Evolutionary conservation across 495 filamentous ascomycete genomes (phyloP).

Genomic region (Parathielavia appendiculata): DNA sequence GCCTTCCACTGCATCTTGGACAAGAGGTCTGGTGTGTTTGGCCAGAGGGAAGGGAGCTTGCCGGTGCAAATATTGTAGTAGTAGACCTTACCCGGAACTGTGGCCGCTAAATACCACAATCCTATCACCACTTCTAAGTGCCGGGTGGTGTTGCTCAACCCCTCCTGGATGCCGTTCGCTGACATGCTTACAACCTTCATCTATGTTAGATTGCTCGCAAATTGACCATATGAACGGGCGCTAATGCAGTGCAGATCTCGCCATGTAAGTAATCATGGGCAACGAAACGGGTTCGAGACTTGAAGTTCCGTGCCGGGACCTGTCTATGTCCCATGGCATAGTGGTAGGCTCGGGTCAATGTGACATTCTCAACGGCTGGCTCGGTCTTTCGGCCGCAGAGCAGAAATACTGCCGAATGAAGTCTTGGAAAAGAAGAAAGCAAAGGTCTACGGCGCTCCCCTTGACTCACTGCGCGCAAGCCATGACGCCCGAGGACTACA

Average conservation of each 20-base stretch:
- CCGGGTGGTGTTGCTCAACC: too few species aligned
- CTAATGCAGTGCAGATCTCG: not conserved
- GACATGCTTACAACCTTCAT: not conserved
- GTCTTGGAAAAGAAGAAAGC: too few species aligned
- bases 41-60: not conserved
- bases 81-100: not conserved
- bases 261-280: not conserved
- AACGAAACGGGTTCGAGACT: not conserved
- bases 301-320: not conserved
- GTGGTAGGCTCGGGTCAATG: too few species aligned
- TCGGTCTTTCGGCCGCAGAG: too few species aligned
- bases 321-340: too few species aligned
- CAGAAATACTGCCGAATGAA: too few species aligned
- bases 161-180: not conserved
- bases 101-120: not conserved
- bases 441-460: too few species aligned
- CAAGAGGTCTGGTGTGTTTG: not conserved
- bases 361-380: too few species aligned
- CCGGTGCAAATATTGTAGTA: not conserved
- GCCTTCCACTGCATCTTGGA: conserved; percentile 4
- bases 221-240: not conserved
- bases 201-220: not conserved
- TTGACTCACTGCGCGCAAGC: too few species aligned
- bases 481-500: too few species aligned
- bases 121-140: too few species aligned